Base-by-base conservation (phyloP, 257 asterid species). In the Lycium ferocissimum region DNA sequence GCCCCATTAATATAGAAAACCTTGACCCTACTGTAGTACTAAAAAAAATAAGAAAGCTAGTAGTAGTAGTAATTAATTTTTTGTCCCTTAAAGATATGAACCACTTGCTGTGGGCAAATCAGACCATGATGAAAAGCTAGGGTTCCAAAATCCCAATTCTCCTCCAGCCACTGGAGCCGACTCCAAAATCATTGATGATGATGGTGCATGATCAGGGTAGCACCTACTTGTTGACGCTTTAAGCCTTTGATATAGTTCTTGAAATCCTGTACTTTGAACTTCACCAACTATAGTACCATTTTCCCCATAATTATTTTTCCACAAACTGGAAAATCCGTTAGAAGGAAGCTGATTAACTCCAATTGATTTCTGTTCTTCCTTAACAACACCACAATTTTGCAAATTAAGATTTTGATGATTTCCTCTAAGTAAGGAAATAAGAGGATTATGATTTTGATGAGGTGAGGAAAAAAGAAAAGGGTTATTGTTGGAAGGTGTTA, bases 171-270 rank as follows among this genome's bases (percentile, higher is more conserved):
- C 93, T 0, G 98, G 94, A 83, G 94, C 92, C 0, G 98, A 92
- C 17, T 92, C 98, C 80, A 93, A 88, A 83, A 93, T 87, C 22
- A 88, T 83, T 15, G 93, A 76, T 7, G 94, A 75, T 7, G 94
- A 86, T 1, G 91, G 90, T 38, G 91, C 87, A 37, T 92, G 85
- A 20, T 90, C 95, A 1, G 89, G 86, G 38, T 87, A 51, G 22
- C 73, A 89, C 18, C 84, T 86, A 35, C 38, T 86, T 4, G 92
- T 22, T 2, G 98, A 83, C 62, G 92, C 88, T 84, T 89, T 89
- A 12, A 92, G 91, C 84, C 93, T 78, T 59, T 92, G 94, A 63
- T 92, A 95, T 45, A 92, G 85, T 40, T 95, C 98, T 58, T 92
- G 97, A 84, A 93, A 65, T 62, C 94, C 97, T 53, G 76, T 57